Evolutionary conservation across 2,329 filamentous ascomycete genomes (phyloP).

Genomic region (Colletotrichum tropicicola): DNA sequence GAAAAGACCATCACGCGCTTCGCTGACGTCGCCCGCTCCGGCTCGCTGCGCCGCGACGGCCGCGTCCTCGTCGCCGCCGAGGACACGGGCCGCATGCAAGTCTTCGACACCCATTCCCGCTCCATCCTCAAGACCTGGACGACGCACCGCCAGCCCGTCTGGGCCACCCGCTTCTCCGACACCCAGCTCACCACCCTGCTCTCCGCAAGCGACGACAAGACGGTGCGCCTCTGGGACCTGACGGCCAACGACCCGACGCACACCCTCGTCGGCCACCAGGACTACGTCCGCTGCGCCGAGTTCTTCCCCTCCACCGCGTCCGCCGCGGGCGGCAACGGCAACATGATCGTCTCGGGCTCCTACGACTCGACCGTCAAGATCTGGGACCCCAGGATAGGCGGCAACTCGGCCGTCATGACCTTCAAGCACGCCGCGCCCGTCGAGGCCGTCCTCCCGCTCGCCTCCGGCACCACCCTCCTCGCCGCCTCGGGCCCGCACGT

Average conservation of each 20-base stretch:
- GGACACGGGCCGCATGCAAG: conserved; percentile 90
- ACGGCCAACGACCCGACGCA: conserved; percentile 79
- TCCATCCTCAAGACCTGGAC: conserved; percentile 96
- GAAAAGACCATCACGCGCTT: conserved; percentile 96
- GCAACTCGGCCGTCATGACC: conserved; percentile 75
- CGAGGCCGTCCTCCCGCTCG: conserved; percentile 87
- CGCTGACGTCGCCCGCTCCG: conserved; percentile 88
- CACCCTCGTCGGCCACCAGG: conserved; percentile 85
- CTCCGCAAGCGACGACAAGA: conserved; percentile 91
- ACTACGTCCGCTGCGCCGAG: conserved; percentile 88
- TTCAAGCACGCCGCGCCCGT: conserved; percentile 94
- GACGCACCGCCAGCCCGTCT: conserved; percentile 92
- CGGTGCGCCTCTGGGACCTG: conserved; percentile 93
- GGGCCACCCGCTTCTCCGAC: conserved; percentile 91
- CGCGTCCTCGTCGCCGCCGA: conserved; percentile 91
- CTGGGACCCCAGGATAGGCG: conserved; percentile 85
- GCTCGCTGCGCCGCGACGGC: conserved; percentile 88
- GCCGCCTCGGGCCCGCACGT: conserved; percentile 88
- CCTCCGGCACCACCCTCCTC: conserved; percentile 85
- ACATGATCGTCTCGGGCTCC: conserved; percentile 86
- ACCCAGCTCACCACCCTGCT: conserved; percentile 86
- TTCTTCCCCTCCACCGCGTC: conserved; percentile 73
- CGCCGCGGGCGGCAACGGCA: conserved; percentile 63
- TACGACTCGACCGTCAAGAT: conserved; percentile 94
- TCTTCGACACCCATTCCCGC: conserved; percentile 88